phyloP scores from a whole-genome alignment of 768 basidiomycete genomes.

The Pseudohyphozyma bogoriensis region DNA sequence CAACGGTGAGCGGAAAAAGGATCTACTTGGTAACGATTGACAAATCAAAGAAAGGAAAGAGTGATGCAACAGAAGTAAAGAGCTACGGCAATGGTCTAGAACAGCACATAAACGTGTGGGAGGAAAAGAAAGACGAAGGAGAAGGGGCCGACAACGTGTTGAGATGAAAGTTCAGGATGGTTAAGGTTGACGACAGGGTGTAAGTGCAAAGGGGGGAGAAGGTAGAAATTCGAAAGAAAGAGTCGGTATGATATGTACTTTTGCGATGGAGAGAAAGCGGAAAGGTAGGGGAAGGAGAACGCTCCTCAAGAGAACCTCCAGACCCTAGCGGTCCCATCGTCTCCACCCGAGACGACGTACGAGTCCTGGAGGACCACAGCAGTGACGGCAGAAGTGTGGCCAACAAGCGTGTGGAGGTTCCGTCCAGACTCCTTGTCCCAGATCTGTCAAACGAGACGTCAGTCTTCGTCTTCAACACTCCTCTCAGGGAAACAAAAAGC shows the following conservation, averaged over 20 bases:
- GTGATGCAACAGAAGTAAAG: too few species aligned
- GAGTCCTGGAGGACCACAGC: conserved; percentile 24
- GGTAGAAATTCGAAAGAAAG: background rate
- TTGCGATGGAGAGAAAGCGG: too few species aligned
- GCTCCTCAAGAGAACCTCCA: background rate
- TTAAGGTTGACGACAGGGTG: conserved; percentile 46
- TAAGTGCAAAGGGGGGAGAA: background rate
- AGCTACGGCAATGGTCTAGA: too few species aligned
- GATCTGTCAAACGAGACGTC: conserved; percentile 47
- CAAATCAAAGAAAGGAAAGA: too few species aligned
- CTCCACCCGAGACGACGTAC: conserved; percentile 31
- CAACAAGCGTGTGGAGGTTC: conserved; percentile 80
- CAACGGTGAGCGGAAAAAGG: too few species aligned
- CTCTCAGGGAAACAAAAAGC: conserved; percentile 4
- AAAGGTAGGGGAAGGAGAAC: background rate
- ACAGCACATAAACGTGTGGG: too few species aligned
- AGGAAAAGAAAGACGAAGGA: background rate
- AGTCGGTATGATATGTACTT: too few species aligned
- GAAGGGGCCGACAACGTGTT: conserved; percentile 42
- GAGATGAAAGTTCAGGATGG: conserved; percentile 56
- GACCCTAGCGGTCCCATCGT: conserved; percentile 33
- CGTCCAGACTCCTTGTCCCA: conserved; percentile 85
- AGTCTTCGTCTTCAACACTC: conserved; percentile 3
- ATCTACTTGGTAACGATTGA: too few species aligned
- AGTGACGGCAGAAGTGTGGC: conserved; percentile 72